These are phyloP conservation scores for Brettanomyces anomalus DNA, from an alignment of 805 yeast species.

Conservation along the genomic window DNA sequence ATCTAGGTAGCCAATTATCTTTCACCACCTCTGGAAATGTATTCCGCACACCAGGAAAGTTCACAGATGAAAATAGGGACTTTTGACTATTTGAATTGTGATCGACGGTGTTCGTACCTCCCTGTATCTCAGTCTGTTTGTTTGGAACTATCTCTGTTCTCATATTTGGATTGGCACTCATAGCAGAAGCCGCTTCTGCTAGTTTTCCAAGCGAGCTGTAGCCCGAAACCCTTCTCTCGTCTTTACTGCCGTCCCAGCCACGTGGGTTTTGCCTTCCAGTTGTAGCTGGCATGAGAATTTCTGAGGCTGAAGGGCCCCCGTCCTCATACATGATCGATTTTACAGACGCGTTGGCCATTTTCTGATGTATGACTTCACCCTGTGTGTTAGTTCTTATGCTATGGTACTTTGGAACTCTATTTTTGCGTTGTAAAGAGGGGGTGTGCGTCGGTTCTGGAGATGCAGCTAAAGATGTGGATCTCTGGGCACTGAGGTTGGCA, in stretches of 20 bases:
- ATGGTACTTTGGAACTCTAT: no score
- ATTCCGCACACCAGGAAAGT: neutral
- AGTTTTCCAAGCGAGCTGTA: neutral
- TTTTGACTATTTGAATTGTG: neutral
- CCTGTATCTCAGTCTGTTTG: slow-evolving; percentile 2
- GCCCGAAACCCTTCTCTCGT: neutral
- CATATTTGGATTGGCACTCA: neutral
- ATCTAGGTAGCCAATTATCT: slow-evolving; percentile 17
- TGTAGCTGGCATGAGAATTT: neutral
- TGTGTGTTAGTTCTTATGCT: neutral
- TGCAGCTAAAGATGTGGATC: neutral
- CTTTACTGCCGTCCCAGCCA: no score
- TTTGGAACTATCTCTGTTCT: neutral
- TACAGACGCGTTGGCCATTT: slow-evolving; percentile 3
- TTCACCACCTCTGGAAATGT: slow-evolving; percentile 10
- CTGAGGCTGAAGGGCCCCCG: neutral
- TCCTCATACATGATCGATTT: slow-evolving; percentile 9
- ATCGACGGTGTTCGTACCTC: neutral
- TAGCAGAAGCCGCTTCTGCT: slow-evolving; percentile 1
- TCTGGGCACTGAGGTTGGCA: neutral
- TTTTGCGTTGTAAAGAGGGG: neutral
- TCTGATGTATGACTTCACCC: neutral
- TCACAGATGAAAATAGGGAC: neutral
- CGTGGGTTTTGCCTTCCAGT: neutral
- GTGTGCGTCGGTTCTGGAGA: neutral